Percentiles rank a stretch among this genome's conserved stretches.
These are phyloP conservation scores for Tubosaeta sp. DNA, from an alignment of 768 basidiomycete genomes.

Conservation along the genomic window DNA sequence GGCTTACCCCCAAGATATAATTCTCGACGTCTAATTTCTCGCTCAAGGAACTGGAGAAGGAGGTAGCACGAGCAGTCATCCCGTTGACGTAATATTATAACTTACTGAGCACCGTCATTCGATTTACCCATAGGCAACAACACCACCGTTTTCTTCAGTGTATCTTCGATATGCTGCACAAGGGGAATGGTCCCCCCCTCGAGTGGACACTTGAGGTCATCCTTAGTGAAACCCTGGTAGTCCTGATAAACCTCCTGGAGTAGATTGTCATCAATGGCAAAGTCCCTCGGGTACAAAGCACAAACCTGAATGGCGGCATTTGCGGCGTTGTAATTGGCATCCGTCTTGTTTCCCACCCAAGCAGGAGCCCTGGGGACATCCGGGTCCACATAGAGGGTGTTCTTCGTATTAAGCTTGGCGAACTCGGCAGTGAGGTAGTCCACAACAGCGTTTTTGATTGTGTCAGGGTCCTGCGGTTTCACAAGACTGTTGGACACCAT, in stretches of 20 bases:
- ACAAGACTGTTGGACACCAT: constrained; percentile 47
- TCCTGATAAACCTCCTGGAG: neutral
- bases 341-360: neutral
- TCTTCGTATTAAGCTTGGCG: constrained; percentile 74
- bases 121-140: constrained; percentile 87
- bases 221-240: neutral
- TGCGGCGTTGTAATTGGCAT: neutral
- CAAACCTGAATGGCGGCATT: neutral
- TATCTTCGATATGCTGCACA: constrained; percentile 82
- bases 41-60: constrained; percentile 61
- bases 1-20: constrained; percentile 27
- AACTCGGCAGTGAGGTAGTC: constrained; percentile 71
- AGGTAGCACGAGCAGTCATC: neutral
- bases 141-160: constrained; percentile 75
- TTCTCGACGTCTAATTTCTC: constrained; percentile 89
- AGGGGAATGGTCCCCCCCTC: constrained; percentile 83
- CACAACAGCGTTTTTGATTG: constrained; percentile 59
- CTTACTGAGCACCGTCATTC: constrained; percentile 87
- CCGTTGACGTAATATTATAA: neutral
- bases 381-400: constrained; percentile 31
- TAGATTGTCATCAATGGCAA: neutral
- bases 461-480: constrained; percentile 64
- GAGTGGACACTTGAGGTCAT: constrained; percentile 49
- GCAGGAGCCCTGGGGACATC: neutral
- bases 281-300: neutral